phyloP scores from a whole-genome alignment of 2,329 filamentous ascomycete species.

The Verticillium longisporum region DNA sequence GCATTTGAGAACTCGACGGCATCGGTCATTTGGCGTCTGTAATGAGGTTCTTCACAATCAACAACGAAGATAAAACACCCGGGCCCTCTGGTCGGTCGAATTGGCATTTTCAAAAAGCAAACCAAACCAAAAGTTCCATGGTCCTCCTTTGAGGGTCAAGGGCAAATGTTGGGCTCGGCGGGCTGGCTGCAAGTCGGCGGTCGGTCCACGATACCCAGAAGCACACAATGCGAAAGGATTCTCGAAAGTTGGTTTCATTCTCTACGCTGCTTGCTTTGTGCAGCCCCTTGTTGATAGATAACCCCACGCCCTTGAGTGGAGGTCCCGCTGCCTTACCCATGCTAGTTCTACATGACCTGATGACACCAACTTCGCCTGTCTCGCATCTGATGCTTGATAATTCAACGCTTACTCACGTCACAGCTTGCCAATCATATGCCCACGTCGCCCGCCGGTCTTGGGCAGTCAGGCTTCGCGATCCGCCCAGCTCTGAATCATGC shows the following conservation, averaged over 20 bases:
- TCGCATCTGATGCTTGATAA: background rate
- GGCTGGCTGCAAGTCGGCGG: background rate
- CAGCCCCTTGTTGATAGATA: background rate
- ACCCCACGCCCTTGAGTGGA: background rate
- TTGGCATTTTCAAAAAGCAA: background rate
- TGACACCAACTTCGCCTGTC: background rate
- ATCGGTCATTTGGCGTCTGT: constrained; percentile 59
- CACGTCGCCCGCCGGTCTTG: background rate
- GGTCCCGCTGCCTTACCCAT: background rate
- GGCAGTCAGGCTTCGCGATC: constrained; percentile 40
- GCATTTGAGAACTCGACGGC: constrained; percentile 59
- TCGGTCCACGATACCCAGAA: background rate
- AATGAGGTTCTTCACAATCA: constrained; percentile 50
- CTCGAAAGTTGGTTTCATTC: background rate
- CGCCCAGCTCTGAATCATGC: constrained; percentile 77
- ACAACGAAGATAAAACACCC: constrained; percentile 1
- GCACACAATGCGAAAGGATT: background rate
- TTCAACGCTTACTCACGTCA: background rate
- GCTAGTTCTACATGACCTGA: background rate
- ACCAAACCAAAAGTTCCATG: constrained; percentile 4
- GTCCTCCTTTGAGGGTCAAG: background rate
- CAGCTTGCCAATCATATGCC: background rate
- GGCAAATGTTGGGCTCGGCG: background rate
- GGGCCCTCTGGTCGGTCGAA: background rate
- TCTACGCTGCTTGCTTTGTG: background rate